Evolutionary conservation across 169 alveolate species (phyloP).

Genomic region (Plasmodium malariae): DNA sequence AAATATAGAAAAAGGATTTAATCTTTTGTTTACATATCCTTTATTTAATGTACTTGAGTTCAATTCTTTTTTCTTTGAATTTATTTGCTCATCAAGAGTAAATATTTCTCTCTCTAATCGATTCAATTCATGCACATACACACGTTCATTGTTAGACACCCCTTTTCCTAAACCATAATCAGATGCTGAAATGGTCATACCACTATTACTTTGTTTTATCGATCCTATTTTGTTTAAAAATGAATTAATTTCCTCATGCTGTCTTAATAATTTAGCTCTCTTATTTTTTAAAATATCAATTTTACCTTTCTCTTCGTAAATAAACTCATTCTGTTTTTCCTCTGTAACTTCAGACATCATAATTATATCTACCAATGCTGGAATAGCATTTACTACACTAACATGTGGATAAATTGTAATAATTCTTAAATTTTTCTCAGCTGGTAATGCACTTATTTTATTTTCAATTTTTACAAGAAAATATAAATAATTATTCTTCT

Average conservation of each 20-base stretch:
- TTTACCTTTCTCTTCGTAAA: constrained; percentile 56
- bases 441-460: constrained; percentile 87
- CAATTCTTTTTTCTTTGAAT: constrained; percentile 49
- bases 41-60: constrained; percentile 23
- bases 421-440: constrained; percentile 84
- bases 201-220: neutral
- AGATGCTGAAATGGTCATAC: neutral
- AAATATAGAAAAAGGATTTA: constrained; percentile 73
- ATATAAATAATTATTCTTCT: constrained; percentile 80
- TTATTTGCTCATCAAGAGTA: constrained; percentile 65
- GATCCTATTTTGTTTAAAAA: constrained; percentile 14
- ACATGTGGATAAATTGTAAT: constrained; percentile 88
- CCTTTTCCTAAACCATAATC: neutral
- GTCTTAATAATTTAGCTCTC: constrained; percentile 37
- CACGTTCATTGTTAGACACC: constrained; percentile 16
- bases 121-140: constrained; percentile 55
- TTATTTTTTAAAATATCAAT: constrained; percentile 49
- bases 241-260: constrained; percentile 50
- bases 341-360: constrained; percentile 62
- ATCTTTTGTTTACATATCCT: constrained; percentile 73
- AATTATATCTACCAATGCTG: constrained; percentile 82
- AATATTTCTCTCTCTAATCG: constrained; percentile 59
- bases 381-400: constrained; percentile 87
- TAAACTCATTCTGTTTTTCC: constrained; percentile 44
- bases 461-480: constrained; percentile 84